phyloP scores from a whole-genome alignment of 352 stramenopile genomes.

The Phytophthora lateralis region DNA sequence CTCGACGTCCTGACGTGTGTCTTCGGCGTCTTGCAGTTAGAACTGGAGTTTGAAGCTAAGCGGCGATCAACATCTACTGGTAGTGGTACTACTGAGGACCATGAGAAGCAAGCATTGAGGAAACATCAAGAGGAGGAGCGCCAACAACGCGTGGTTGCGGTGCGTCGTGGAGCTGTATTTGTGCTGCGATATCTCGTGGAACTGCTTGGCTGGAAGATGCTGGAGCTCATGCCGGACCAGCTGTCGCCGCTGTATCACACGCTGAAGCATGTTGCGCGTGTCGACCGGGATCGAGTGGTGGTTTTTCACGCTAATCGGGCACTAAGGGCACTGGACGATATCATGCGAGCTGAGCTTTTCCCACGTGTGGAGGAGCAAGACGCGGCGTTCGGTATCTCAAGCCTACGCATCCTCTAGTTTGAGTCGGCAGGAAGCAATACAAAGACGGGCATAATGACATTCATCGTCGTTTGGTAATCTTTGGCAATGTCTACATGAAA shows the following conservation, averaged over 20 bases:
- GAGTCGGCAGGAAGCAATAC: too few relatives aligned
- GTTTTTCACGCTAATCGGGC: conserved; percentile 69
- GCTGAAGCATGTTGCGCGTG: conserved; percentile 71
- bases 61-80: conserved; percentile 7
- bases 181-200: conserved; percentile 79
- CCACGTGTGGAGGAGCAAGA: conserved; percentile 45
- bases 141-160: conserved; percentile 49
- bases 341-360: conserved; percentile 84
- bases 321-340: conserved; percentile 51
- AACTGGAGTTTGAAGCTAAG: conserved; percentile 44
- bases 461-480: too few relatives aligned
- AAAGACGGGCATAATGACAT: too few relatives aligned
- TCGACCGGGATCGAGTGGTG: conserved; percentile 68
- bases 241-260: conserved; percentile 77
- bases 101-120: conserved; percentile 18
- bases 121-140: conserved; percentile 30
- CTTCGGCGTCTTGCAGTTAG: conserved; percentile 79
- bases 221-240: conserved; percentile 77
- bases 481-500: too few relatives aligned
- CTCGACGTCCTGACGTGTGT: conserved; percentile 80
- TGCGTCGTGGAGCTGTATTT: conserved; percentile 80
- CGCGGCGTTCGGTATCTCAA: conserved; percentile 41
- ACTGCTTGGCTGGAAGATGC: conserved; percentile 74
- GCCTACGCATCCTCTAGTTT: conserved; percentile 58
- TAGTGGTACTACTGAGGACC: conserved; percentile 5